These are phyloP conservation scores for Cyclocybe cylindracea DNA, from an alignment of 768 basidiomycete species.

Conservation along the genomic window DNA sequence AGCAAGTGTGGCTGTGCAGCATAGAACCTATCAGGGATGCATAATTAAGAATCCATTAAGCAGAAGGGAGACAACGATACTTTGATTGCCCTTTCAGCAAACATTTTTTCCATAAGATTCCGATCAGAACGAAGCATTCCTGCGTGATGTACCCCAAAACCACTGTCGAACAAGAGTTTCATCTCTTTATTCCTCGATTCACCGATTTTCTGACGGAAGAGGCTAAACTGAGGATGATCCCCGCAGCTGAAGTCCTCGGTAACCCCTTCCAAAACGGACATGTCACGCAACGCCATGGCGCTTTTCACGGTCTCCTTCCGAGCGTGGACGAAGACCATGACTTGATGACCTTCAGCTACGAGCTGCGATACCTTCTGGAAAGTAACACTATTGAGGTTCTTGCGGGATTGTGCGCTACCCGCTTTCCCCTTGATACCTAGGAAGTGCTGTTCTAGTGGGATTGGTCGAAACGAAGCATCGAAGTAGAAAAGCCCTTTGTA, in stretches of 20 bases:
- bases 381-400: constrained; percentile 85
- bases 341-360: constrained; percentile 91
- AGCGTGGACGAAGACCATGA: constrained; percentile 99
- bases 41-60: background rate
- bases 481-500: constrained; percentile 94
- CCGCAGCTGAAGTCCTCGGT: constrained; percentile 79
- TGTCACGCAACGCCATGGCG: constrained; percentile 78
- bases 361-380: constrained; percentile 90
- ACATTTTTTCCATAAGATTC: constrained; percentile 94
- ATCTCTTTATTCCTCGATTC: constrained; percentile 93
- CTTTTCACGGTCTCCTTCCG: constrained; percentile 97
- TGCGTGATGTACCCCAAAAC: constrained; percentile 98
- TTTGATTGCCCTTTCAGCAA: constrained; percentile 89
- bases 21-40: constrained; percentile 70
- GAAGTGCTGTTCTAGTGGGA: constrained; percentile 97
- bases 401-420: constrained; percentile 67
- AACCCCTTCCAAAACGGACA: constrained; percentile 68
- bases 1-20: constrained; percentile 96
- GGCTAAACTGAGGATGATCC: constrained; percentile 75
- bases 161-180: constrained; percentile 88
- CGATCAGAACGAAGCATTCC: constrained; percentile 95
- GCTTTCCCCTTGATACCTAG: constrained; percentile 91
- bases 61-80: constrained; percentile 38
- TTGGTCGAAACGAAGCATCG: constrained; percentile 94
- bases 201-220: constrained; percentile 77